Evolutionary conservation across 768 basidiomycete genomes (phyloP).

Genomic region (Tremella fuciformis): DNA sequence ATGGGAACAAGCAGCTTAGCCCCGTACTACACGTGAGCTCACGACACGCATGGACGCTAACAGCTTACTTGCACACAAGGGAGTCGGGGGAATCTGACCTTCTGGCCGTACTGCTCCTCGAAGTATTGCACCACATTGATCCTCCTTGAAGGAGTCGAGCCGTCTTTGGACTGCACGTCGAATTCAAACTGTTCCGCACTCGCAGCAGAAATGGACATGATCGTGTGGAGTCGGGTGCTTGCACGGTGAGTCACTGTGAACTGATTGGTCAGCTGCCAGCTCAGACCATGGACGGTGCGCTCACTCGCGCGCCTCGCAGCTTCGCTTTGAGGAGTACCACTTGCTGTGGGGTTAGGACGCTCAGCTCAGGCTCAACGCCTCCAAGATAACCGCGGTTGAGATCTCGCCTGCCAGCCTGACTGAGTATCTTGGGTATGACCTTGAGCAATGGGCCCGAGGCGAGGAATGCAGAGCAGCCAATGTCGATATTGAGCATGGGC

Average conservation of each 20-base stretch:
- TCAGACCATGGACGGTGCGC: background rate
- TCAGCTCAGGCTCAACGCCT: slow-evolving; percentile 16
- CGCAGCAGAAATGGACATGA: slow-evolving; percentile 39
- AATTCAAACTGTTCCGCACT: slow-evolving; percentile 42
- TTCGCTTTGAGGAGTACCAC: slow-evolving; percentile 33
- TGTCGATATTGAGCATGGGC: slow-evolving; percentile 49
- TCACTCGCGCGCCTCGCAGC: slow-evolving; percentile 38
- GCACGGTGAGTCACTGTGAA: slow-evolving; percentile 44
- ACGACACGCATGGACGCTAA: background rate
- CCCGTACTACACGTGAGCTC: slow-evolving; percentile 33
- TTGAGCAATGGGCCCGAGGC: slow-evolving; percentile 44
- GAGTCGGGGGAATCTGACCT: slow-evolving; percentile 43
- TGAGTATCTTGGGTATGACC: slow-evolving; percentile 44
- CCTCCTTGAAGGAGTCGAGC: slow-evolving; percentile 22
- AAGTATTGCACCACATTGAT: slow-evolving; percentile 41
- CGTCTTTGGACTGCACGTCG: slow-evolving; percentile 36
- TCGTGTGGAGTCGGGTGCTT: slow-evolving; percentile 34
- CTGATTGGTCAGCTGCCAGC: slow-evolving; percentile 13
- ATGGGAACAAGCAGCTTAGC: slow-evolving; percentile 49
- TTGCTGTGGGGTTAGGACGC: slow-evolving; percentile 16
- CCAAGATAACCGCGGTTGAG: slow-evolving; percentile 18
- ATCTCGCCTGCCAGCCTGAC: slow-evolving; percentile 20
- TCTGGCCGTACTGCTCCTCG: slow-evolving; percentile 26
- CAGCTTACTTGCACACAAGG: slow-evolving; percentile 46
- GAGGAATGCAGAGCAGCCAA: slow-evolving; percentile 50